phyloP scores from a whole-genome alignment of 441 rosid genomes.

The Gossypium laxum region DNA sequence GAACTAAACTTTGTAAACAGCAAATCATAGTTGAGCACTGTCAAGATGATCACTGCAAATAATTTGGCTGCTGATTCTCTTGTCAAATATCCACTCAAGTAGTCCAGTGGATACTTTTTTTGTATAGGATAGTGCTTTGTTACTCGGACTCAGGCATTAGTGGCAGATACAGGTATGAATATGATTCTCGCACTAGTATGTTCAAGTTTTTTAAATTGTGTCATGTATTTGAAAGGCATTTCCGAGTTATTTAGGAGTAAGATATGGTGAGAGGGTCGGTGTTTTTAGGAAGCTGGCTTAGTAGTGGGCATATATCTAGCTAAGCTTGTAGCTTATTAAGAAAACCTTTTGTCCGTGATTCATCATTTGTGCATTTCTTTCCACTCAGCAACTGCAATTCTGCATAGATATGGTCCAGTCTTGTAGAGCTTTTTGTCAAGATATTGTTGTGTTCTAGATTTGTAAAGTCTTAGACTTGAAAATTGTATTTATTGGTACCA shows the following conservation, averaged over 20 bases:
- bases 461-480: neutral
- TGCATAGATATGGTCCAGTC: conserved; percentile 22
- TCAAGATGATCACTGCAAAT: conserved; percentile 19
- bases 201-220: neutral
- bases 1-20: conserved; percentile 18
- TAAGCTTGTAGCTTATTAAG: conserved; percentile 23
- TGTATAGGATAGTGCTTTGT: conserved; percentile 30
- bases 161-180: neutral
- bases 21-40: conserved; percentile 13
- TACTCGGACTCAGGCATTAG: neutral
- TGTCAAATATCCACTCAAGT: conserved; percentile 15
- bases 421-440: conserved; percentile 26
- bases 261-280: neutral
- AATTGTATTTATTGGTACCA: neutral
- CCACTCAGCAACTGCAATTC: conserved; percentile 20
- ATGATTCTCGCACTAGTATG: neutral
- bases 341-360: conserved; percentile 14
- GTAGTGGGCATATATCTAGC: conserved; percentile 19
- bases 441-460: neutral
- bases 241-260: neutral
- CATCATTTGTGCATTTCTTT: conserved; percentile 19
- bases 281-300: neutral
- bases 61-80: conserved; percentile 18
- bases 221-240: neutral
- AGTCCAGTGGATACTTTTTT: conserved; percentile 14